Evolutionary conservation across 257 asterid genomes (phyloP).

Genomic region (Scutellaria galericulata): DNA sequence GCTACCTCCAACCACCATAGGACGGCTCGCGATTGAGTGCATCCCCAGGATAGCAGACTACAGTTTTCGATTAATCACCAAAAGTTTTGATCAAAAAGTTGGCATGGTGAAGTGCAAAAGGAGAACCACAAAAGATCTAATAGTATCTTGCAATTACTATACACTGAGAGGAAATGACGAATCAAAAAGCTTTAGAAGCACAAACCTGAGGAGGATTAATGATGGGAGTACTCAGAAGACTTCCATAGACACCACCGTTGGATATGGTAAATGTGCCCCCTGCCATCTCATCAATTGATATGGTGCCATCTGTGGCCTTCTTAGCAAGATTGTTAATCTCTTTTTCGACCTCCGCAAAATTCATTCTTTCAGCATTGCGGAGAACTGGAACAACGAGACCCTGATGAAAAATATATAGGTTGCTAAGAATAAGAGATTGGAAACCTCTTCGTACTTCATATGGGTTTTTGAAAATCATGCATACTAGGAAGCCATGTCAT

Average conservation of each 20-base stretch:
- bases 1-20: conserved; percentile 92
- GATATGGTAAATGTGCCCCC: conserved; percentile 95
- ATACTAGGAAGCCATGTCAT: not conserved
- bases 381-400: conserved; percentile 97
- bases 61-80: conserved; percentile 19
- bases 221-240: conserved; percentile 94
- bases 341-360: conserved; percentile 95
- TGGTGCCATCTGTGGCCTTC: conserved; percentile 83
- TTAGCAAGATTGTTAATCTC: conserved; percentile 86
- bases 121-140: no score
- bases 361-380: conserved; percentile 80
- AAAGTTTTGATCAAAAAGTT: no score
- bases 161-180: not conserved
- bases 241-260: conserved; percentile 97
- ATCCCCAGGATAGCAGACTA: conserved; percentile 98
- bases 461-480: not conserved
- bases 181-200: conserved; percentile 3
- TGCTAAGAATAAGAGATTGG: conserved; percentile 15
- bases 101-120: no score
- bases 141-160: no score
- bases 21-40: conserved; percentile 94
- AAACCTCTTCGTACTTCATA: not conserved
- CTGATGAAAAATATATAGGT: conserved; percentile 44
- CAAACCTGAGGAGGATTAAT: conserved; percentile 97
- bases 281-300: conserved; percentile 98